Percentiles rank a stretch among this genome's conserved stretches.
Evolutionary conservation across 768 basidiomycete genomes (phyloP).

Genomic region (Fomitopsis serialis): DNA sequence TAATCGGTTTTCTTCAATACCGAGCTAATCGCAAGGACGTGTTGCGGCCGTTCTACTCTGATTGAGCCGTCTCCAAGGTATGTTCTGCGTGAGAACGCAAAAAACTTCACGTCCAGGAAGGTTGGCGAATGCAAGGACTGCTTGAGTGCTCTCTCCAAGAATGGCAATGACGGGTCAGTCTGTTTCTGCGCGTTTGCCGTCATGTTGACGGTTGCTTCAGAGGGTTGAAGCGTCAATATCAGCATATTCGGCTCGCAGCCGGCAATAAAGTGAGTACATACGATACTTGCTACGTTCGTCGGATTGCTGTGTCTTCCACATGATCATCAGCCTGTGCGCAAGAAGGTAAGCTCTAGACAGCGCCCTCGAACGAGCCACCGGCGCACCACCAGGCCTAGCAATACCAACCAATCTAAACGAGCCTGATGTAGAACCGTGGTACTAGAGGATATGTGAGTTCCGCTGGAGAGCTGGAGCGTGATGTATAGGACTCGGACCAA

Average conservation of each 20-base stretch:
- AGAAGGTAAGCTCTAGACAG: too few relatives aligned
- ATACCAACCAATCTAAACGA: too few relatives aligned
- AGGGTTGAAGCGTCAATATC: background rate
- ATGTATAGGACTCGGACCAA: too few relatives aligned
- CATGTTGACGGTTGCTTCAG: background rate
- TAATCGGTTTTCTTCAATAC: conserved; percentile 7
- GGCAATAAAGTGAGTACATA: background rate
- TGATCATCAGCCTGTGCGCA: background rate
- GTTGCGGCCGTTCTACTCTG: conserved; percentile 5
- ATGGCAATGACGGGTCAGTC: background rate
- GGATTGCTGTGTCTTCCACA: background rate
- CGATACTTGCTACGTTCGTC: background rate
- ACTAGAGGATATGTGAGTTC: too few relatives aligned
- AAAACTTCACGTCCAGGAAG: conserved; percentile 10
- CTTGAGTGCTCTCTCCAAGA: background rate
- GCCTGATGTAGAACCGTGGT: too few relatives aligned
- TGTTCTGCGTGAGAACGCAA: conserved; percentile 8
- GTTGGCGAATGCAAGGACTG: background rate
- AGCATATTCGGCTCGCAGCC: background rate
- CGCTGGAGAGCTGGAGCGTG: too few relatives aligned
- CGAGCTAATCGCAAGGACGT: conserved; percentile 8
- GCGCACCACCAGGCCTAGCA: too few relatives aligned
- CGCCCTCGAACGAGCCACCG: too few relatives aligned
- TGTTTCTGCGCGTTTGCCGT: background rate
- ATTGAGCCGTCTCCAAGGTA: background rate